Conservation (phyloP, 2,329 filamentous ascomycete species). For the Phialophora tarda region DNA sequence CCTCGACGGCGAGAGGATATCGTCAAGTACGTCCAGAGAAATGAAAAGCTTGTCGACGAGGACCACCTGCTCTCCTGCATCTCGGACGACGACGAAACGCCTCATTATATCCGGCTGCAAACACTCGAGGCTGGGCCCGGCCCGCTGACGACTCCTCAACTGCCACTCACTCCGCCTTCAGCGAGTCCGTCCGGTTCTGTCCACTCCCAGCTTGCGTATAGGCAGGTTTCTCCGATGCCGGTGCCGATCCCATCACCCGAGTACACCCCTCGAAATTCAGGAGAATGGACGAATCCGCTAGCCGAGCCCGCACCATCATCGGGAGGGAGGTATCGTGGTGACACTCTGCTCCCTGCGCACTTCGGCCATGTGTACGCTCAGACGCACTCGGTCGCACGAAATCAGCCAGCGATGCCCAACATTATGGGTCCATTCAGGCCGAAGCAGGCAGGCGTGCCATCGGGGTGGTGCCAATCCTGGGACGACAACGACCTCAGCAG, state of each 20-base stretch:
- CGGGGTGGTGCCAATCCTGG: conserved; percentile 12
- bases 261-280: conserved; percentile 18
- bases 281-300: neutral
- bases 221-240: conserved; percentile 19
- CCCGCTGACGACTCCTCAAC: conserved; percentile 1
- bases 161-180: conserved; percentile 18
- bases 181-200: conserved; percentile 12
- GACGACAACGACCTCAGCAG: conserved; percentile 11
- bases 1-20: conserved; percentile 23
- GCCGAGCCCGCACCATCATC: neutral
- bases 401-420: conserved; percentile 19
- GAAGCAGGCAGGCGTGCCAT: neutral
- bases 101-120: conserved; percentile 28
- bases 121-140: neutral
- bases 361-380: neutral
- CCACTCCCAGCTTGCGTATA: conserved; percentile 3
- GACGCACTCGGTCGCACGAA: neutral
- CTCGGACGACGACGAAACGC: conserved; percentile 18
- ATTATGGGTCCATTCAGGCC: conserved; percentile 20
- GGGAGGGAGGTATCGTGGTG: neutral
- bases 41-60: conserved; percentile 23
- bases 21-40: conserved; percentile 30
- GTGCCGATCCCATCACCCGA: conserved; percentile 21
- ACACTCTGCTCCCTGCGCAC: neutral
- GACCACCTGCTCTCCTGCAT: conserved; percentile 28